A percentile compares a stretch with the other conserved stretches of the same genome.
These are phyloP conservation scores for Gentiana macrophylla DNA, from an alignment of 257 asterid species.

Conservation along the genomic window DNA sequence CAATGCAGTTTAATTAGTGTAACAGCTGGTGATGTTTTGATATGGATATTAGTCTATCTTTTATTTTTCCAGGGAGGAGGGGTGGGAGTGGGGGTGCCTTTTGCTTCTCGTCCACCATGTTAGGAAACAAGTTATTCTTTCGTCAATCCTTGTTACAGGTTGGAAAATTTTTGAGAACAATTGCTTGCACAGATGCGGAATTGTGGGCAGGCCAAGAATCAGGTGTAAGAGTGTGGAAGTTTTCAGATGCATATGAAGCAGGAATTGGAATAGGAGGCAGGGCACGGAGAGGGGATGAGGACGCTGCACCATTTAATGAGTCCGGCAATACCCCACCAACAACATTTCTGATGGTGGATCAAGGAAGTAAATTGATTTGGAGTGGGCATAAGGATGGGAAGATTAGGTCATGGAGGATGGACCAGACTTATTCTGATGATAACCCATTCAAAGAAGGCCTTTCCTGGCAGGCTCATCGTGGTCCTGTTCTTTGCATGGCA, in stretches of 20 bases:
- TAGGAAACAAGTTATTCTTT: background rate
- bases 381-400: slow-evolving; percentile 96
- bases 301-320: slow-evolving; percentile 82
- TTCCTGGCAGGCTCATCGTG: slow-evolving; percentile 91
- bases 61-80: too few relatives aligned
- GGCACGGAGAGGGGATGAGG: slow-evolving; percentile 86
- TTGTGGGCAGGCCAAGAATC: slow-evolving; percentile 95
- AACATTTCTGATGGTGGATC: slow-evolving; percentile 63
- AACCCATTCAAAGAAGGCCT: slow-evolving; percentile 65
- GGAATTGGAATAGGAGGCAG: slow-evolving; percentile 62
- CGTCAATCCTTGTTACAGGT: slow-evolving; percentile 32
- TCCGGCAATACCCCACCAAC: slow-evolving; percentile 60
- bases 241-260: slow-evolving; percentile 60
- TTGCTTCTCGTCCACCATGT: background rate
- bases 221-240: slow-evolving; percentile 86
- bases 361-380: slow-evolving; percentile 71
- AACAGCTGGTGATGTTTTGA: too few relatives aligned
- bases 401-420: slow-evolving; percentile 86
- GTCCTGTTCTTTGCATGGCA: slow-evolving; percentile 62
- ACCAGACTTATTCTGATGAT: slow-evolving; percentile 45
- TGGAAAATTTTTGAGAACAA: slow-evolving; percentile 71
- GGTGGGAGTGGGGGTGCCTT: background rate
- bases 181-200: slow-evolving; percentile 67
- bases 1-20: too few relatives aligned
- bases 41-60: too few relatives aligned